Conservation (phyloP, 148 eudicot species). For the Limonium bicolor region DNA sequence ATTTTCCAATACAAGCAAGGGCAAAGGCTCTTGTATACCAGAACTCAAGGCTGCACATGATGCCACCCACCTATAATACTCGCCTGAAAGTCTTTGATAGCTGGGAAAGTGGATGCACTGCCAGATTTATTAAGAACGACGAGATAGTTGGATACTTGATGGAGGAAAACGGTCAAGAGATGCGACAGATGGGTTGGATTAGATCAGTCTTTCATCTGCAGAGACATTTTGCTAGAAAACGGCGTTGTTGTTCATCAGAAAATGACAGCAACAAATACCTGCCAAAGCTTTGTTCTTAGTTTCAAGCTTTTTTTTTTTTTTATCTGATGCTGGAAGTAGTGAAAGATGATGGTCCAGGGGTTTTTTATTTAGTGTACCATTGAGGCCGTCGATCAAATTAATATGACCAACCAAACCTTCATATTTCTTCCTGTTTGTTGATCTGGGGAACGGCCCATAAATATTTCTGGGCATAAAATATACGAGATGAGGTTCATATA, state of each 20-base stretch:
- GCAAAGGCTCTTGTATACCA: slow-evolving; percentile 11
- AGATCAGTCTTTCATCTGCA: not conserved
- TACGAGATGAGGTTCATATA: too few relatives aligned
- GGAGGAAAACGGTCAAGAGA: not conserved
- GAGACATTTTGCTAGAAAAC: not conserved
- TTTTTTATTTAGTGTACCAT: too few relatives aligned
- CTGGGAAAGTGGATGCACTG: not conserved
- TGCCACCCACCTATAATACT: not conserved
- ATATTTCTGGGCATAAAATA: too few relatives aligned
- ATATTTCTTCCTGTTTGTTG: too few relatives aligned
- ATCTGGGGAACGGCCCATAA: too few relatives aligned
- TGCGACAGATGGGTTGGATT: not conserved
- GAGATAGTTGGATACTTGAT: not conserved
- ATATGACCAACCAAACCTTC: too few relatives aligned
- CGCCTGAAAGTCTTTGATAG: slow-evolving; percentile 6
- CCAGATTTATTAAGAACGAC: not conserved
- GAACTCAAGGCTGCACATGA: slow-evolving; percentile 13
- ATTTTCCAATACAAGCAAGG: slow-evolving; percentile 15
- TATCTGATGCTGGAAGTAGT: too few relatives aligned
- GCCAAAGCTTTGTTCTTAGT: slow-evolving; percentile 1
- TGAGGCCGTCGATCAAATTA: too few relatives aligned
- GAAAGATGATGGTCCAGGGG: too few relatives aligned
- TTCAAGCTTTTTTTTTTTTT: not conserved
- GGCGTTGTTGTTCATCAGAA: not conserved
- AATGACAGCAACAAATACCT: not conserved